A percentile compares a stretch with the other conserved stretches of the same genome.
phyloP scores from a whole-genome alignment of 352 stramenopile species.

The Phytophthora nicotianae region DNA sequence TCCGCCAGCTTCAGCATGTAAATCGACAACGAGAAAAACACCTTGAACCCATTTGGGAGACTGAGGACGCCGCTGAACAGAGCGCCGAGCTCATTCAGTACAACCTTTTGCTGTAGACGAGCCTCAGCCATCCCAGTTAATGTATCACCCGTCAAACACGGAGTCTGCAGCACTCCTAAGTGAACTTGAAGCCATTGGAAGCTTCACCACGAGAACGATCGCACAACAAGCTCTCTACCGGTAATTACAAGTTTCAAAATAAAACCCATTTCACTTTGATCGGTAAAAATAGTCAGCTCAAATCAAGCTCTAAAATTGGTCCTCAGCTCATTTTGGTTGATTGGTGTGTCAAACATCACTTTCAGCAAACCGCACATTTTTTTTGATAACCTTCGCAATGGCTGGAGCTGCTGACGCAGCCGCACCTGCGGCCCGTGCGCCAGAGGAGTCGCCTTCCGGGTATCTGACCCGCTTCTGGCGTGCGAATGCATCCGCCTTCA shows the following conservation, averaged over 20 bases:
- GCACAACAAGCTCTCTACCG: too few species aligned
- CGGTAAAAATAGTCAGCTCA: too few species aligned
- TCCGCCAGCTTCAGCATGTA: slow-evolving; percentile 44
- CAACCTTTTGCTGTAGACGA: slow-evolving; percentile 25
- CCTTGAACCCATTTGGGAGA: slow-evolving; percentile 48
- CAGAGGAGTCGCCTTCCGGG: slow-evolving; percentile 46
- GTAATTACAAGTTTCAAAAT: too few species aligned
- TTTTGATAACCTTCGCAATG: slow-evolving; percentile 31
- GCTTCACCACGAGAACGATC: slow-evolving; percentile 16
- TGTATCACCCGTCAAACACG: background rate
- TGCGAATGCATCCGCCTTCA: slow-evolving; percentile 74
- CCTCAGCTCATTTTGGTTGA: too few species aligned
- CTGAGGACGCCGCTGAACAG: slow-evolving; percentile 32
- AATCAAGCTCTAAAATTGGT: too few species aligned
- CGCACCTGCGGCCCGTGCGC: background rate
- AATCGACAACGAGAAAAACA: slow-evolving; percentile 47
- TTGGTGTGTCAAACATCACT: too few species aligned
- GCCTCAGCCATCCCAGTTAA: background rate
- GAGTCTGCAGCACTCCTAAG: slow-evolving; percentile 15
- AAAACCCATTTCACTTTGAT: too few species aligned
- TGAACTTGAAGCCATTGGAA: slow-evolving; percentile 39
- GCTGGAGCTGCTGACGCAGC: slow-evolving; percentile 25
- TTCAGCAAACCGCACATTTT: too few species aligned
- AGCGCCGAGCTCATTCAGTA: slow-evolving; percentile 27
- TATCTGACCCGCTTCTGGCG: slow-evolving; percentile 81